Evolutionary conservation across 352 stramenopile species (phyloP), one percentile per base, ranked within the genome.

Genomic region (Pythium aphanidermatum): DNA sequence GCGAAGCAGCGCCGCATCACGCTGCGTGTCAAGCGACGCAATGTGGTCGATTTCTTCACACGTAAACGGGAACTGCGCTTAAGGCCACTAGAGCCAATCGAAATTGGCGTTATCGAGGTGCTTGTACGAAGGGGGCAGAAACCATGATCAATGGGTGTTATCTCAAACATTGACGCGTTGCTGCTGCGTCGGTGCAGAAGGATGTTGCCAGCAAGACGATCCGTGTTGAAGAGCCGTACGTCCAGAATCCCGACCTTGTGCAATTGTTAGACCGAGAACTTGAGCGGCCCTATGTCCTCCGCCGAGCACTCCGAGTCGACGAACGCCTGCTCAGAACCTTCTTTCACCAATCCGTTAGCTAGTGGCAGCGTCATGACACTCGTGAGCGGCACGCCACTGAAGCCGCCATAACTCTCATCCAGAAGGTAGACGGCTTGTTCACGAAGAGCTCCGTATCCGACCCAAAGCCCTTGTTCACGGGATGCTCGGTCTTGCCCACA

Each of bases 211-310:
- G 79, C 83, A 36, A 94, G 83, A 28, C 83, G 83, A 54, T 95
- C 83, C 29, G 79, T 89, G 62, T 95, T 95, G 60, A 95, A 93
- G 27, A 95, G 73, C 39, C 83, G 79, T 30, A 93, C 61, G 60
- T 95, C 82, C 20, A 95, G 47, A 23, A 95, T 92, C 16, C 77
- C 83, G 52, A 95, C 83, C 73, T 92, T 93, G 64, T 95, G 83
- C 37, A 95, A 79, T 54, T 95, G 81, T 4, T 69, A 66, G 23
- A 91, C 79, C 14, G 70, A 67, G 44, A 89, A 93, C 64, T 92
- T 89, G 33, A 92, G 70, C 51, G 83, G 86, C 14, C 78, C 78
- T 65, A 93, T 90, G 55, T 95, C 84, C 52, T 95, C 84, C 2
- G 83, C 82, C 20, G 80, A 92, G 60, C 80, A 81, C 46, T 94